phyloP scores from a whole-genome alignment of 1,284 basidiomycete genomes.

The Naganishia albida region DNA sequence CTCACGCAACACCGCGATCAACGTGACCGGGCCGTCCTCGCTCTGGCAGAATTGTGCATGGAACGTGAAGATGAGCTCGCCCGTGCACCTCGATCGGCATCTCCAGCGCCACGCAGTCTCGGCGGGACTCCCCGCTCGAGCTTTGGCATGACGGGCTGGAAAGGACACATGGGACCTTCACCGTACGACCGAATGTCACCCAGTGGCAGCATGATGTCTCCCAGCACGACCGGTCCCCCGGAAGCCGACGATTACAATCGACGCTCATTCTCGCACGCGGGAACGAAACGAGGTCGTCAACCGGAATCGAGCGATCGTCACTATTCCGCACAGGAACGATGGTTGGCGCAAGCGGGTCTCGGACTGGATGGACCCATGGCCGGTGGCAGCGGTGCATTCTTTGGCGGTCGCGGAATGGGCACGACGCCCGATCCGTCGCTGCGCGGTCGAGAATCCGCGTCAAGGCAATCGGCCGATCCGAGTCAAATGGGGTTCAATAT shows the following conservation, averaged over 20 bases:
- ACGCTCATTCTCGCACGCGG: conserved; percentile 30
- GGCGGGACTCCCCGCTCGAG: conserved; percentile 8
- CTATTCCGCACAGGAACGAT: conserved; percentile 48
- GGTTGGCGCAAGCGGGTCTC: conserved; percentile 50
- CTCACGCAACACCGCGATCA: conserved; percentile 61
- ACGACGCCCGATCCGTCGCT: conserved; percentile 12
- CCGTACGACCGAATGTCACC: conserved; percentile 39
- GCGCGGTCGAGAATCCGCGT: conserved; percentile 7
- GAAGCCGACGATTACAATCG: conserved; percentile 36
- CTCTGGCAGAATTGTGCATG: conserved; percentile 76
- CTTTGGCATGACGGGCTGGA: conserved; percentile 26
- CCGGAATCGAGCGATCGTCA: conserved; percentile 34
- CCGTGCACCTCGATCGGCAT: conserved; percentile 53
- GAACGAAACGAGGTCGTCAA: conserved; percentile 40
- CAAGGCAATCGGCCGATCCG: conserved; percentile 1
- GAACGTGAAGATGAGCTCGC: conserved; percentile 55
- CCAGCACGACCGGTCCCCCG: conserved; percentile 22
- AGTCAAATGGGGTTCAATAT: conserved; percentile 19
- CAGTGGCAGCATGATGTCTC: conserved; percentile 14
- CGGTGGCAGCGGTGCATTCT: not conserved
- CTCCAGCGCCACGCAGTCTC: conserved; percentile 46
- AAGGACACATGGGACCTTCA: conserved; percentile 15
- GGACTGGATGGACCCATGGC: conserved; percentile 37
- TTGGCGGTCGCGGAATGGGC: conserved; percentile 19
- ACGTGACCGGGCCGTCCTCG: conserved; percentile 76